Evolutionary conservation across 148 eudicot species (phyloP).

Genomic region (Fagopyrum tataricum): DNA sequence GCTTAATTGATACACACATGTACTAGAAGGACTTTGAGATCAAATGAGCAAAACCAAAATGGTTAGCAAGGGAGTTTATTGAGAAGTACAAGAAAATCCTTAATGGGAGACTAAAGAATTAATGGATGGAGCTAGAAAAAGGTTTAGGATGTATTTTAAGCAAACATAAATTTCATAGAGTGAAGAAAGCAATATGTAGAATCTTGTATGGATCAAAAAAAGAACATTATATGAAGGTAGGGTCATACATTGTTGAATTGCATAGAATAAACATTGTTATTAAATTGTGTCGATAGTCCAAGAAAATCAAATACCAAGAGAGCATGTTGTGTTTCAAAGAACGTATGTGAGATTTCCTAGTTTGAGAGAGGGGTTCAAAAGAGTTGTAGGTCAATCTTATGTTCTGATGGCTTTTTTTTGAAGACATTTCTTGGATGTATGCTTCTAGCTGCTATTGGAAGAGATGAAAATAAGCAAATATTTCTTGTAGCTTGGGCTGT

Average conservation of each 20-base stretch:
- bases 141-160: background rate
- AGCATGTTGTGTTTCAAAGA: background rate
- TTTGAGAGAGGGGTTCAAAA: no score
- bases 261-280: background rate
- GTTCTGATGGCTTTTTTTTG: background rate
- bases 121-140: background rate
- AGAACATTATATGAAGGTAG: background rate
- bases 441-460: background rate
- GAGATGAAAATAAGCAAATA: background rate
- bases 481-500: background rate
- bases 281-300: background rate
- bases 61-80: background rate
- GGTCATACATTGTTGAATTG: background rate
- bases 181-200: background rate
- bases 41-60: background rate
- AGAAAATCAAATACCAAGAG: background rate
- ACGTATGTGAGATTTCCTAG: background rate
- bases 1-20: no score
- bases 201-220: background rate
- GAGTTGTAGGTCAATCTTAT: background rate
- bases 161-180: background rate
- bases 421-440: background rate
- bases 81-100: background rate
- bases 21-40: no score
- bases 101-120: background rate